These are phyloP conservation scores for Aureobasidium sp. DNA, from an alignment of 2,329 filamentous ascomycete genomes.

Conservation along the genomic window DNA sequence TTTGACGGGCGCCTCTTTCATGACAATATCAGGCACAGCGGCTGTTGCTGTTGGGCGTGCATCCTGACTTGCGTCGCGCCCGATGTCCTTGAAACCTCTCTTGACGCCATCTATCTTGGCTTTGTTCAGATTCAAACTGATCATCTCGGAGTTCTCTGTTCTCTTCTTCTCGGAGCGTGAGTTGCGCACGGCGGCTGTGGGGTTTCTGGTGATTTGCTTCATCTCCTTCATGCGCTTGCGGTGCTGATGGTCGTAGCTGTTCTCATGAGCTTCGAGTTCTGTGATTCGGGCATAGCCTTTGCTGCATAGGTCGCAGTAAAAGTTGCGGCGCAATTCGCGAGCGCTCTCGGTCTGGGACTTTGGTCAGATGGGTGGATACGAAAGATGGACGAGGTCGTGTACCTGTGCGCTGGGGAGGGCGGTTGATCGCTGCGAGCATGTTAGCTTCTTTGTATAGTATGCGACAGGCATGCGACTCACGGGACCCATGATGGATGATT, in stretches of 20 bases:
- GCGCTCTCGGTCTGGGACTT: conserved; percentile 2
- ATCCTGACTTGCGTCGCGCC: not conserved
- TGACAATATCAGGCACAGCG: not conserved
- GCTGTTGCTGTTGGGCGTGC: not conserved
- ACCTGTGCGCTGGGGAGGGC: conserved; percentile 13
- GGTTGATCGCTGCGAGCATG: conserved; percentile 6
- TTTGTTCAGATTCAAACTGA: conserved; percentile 16
- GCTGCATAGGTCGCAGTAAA: conserved; percentile 62
- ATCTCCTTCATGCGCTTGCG: conserved; percentile 83
- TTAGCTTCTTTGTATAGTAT: not conserved
- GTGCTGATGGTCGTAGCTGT: conserved; percentile 92
- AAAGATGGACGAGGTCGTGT: not conserved
- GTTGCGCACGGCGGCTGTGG: conserved; percentile 56
- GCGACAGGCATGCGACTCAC: not conserved
- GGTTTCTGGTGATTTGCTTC: conserved; percentile 73
- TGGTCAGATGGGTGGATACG: not conserved
- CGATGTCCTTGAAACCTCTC: conserved; percentile 17
- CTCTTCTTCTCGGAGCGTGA: conserved; percentile 51
- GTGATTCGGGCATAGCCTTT: conserved; percentile 95
- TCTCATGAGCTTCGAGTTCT: conserved; percentile 91
- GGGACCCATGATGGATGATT: conserved; percentile 12
- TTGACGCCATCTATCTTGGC: not conserved
- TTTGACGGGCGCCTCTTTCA: not conserved
- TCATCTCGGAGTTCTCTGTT: conserved; percentile 17
- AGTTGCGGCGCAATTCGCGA: conserved; percentile 13